Conservation (phyloP, 2,329 filamentous ascomycete genomes). For the Fusarium subglutinans region DNA sequence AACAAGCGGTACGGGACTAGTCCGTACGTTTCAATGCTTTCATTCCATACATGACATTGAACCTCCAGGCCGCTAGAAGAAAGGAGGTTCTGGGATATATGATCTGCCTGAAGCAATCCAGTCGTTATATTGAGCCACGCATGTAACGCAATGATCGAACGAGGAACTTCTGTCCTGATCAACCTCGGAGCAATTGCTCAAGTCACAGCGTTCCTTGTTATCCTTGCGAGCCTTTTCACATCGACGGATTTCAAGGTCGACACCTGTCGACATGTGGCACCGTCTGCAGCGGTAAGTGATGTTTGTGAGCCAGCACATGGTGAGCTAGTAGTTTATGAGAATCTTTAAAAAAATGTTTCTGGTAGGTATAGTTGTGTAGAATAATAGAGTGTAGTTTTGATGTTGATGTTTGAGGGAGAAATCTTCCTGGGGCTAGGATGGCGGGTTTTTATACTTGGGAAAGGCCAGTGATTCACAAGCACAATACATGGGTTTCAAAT, state of each 20-base stretch:
- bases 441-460: not conserved
- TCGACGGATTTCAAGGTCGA: not conserved
- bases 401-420: too few relatives aligned
- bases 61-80: not conserved
- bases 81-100: not conserved
- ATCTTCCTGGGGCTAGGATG: not conserved
- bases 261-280: not conserved
- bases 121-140: not conserved
- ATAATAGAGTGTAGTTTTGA: not conserved
- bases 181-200: not conserved
- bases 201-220: not conserved
- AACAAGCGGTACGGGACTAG: rapidly evolving
- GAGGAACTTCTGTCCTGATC: not conserved
- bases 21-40: too few relatives aligned
- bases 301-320: not conserved
- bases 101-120: not conserved
- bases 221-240: not conserved
- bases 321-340: too few relatives aligned
- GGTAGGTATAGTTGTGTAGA: not conserved
- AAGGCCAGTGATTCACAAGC: not conserved
- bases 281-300: not conserved
- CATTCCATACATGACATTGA: not conserved
- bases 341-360: rapidly evolving
- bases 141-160: not conserved
- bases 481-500: rapidly evolving